A percentile compares a stretch with the other conserved stretches of the same genome.
phyloP scores from a whole-genome alignment of 2,329 filamentous ascomycete genomes.

The Colletotrichum sp. region DNA sequence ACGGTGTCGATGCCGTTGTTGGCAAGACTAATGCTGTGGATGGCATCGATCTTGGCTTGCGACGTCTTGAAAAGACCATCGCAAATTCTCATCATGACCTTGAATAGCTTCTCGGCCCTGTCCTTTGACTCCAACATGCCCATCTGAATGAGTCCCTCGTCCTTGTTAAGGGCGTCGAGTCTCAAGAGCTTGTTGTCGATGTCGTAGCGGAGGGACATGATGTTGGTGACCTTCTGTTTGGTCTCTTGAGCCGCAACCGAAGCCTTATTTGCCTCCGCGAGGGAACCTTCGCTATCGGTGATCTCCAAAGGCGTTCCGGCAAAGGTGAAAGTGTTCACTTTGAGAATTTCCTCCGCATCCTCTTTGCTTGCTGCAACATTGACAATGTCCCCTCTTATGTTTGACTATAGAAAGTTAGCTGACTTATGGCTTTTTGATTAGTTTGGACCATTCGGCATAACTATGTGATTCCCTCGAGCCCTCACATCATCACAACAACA shows the following conservation, averaged over 20 bases:
- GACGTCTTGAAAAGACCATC: conserved; percentile 76
- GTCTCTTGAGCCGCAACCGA: conserved; percentile 62
- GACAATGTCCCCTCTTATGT: conserved; percentile 70
- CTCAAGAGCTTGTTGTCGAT: conserved; percentile 76
- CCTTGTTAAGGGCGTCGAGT: conserved; percentile 77
- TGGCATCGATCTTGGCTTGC: conserved; percentile 75
- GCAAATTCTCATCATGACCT: conserved; percentile 87
- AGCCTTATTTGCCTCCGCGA: conserved; percentile 50
- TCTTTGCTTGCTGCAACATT: conserved; percentile 70
- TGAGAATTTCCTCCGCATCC: conserved; percentile 67
- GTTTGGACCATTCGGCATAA: conserved; percentile 39
- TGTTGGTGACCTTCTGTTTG: conserved; percentile 70
- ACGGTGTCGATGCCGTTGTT: conserved; percentile 81
- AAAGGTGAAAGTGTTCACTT: conserved; percentile 72
- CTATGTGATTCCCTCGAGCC: conserved; percentile 20
- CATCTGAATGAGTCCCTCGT: conserved; percentile 73
- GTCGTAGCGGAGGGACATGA: conserved; percentile 79
- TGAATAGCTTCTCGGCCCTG: conserved; percentile 86
- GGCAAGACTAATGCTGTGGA: conserved; percentile 82
- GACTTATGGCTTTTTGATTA: conserved; percentile 42
- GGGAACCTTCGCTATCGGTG: conserved; percentile 46
- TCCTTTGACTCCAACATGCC: conserved; percentile 77
- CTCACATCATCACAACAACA: conserved; percentile 53
- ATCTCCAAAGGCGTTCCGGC: conserved; percentile 67
- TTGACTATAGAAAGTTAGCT: conserved; percentile 76